Conservation (phyloP, 208 protist genomes). For the Wallacemonas sp. region DNA sequence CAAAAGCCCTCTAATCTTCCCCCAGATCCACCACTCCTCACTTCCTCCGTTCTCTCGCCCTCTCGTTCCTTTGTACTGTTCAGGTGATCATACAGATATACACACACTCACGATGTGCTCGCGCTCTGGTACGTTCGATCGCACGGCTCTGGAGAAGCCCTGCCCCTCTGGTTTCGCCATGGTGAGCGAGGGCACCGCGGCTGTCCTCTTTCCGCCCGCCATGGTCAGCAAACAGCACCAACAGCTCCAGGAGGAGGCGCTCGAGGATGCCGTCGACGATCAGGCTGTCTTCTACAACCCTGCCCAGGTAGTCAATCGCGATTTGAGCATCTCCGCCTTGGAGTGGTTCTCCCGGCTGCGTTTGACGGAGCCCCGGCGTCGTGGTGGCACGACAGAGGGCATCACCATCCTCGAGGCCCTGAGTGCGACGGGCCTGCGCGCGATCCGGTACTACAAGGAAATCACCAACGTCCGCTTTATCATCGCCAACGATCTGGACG, state of each 20-base stretch:
- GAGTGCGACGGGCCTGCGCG: slow-evolving; percentile 96
- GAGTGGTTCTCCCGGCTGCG: slow-evolving; percentile 76
- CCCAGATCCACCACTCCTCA: neutral
- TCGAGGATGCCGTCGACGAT: slow-evolving; percentile 36
- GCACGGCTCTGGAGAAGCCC: slow-evolving; percentile 50
- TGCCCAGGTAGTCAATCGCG: slow-evolving; percentile 98
- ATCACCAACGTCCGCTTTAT: slow-evolving; percentile 95
- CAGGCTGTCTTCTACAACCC: slow-evolving; percentile 98
- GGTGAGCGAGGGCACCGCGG: slow-evolving; percentile 75
- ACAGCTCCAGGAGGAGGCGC: slow-evolving; percentile 11
- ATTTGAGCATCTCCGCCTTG: slow-evolving; percentile 96
- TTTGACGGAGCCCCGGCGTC: slow-evolving; percentile 45
- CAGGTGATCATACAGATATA: neutral
- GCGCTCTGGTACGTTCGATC: slow-evolving; percentile 69
- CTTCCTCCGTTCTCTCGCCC: neutral
- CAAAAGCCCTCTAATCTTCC: no score
- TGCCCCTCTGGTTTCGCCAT: slow-evolving; percentile 65
- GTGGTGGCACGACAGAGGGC: slow-evolving; percentile 68
- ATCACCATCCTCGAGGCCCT: slow-evolving; percentile 98
- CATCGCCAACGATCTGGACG: slow-evolving; percentile 98
- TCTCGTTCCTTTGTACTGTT: neutral
- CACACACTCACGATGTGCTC: slow-evolving; percentile 21
- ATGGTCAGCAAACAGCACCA: slow-evolving; percentile 25
- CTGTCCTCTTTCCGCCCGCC: slow-evolving; percentile 78
- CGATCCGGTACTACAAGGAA: slow-evolving; percentile 98